Percentiles rank a stretch among this genome's conserved stretches.
Evolutionary conservation across 2,329 filamentous ascomycete genomes (phyloP).

Genomic region (Beauveria caledonica): DNA sequence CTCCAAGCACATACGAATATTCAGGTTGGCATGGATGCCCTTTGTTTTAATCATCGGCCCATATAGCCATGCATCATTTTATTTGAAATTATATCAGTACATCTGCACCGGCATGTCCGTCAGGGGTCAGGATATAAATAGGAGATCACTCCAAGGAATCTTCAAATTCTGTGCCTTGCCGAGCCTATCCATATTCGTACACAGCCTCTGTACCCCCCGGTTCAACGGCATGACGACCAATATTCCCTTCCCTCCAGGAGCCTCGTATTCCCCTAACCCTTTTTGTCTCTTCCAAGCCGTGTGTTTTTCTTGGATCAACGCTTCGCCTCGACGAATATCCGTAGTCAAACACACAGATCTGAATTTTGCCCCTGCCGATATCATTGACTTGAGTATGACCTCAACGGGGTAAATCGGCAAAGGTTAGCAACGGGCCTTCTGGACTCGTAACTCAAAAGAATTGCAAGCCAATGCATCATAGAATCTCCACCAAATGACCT

Average conservation of each 20-base stretch:
- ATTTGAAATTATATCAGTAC: too few species aligned
- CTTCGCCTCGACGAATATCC: background rate
- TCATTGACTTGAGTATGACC: background rate
- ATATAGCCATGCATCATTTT: too few species aligned
- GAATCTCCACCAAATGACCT: background rate
- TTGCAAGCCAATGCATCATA: constrained; percentile 6
- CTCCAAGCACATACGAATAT: too few species aligned
- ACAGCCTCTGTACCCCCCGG: background rate
- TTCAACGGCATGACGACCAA: background rate
- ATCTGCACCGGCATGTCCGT: too few species aligned
- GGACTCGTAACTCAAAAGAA: background rate
- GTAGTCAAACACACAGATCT: background rate
- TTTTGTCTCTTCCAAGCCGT: background rate
- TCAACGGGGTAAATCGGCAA: too few species aligned
- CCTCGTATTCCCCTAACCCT: background rate
- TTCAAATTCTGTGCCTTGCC: background rate
- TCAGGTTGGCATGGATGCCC: too few species aligned
- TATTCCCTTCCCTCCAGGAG: background rate
- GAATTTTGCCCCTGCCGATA: background rate
- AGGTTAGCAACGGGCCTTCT: background rate
- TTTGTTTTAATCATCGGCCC: too few species aligned
- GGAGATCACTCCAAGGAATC: background rate
- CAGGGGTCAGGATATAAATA: background rate
- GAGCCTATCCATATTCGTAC: background rate
- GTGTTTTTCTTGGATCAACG: constrained; percentile 1